phyloP scores from a whole-genome alignment of 2,329 filamentous ascomycete species.

The Ophiostoma montium region DNA sequence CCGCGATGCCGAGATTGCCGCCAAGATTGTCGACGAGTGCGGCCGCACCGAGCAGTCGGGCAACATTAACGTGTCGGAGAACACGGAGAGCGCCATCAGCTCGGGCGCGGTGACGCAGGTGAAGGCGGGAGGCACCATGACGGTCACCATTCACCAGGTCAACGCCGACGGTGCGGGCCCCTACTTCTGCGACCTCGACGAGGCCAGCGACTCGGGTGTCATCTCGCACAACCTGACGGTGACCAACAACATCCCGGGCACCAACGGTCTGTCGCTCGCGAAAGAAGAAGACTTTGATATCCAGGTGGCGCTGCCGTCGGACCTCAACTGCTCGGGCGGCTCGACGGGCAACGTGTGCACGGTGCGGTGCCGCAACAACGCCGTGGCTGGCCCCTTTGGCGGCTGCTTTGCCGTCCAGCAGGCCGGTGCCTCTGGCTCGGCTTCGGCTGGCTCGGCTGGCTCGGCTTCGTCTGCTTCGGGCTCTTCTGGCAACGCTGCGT shows the following conservation, averaged over 20 bases:
- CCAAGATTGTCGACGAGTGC: slow-evolving; percentile 41
- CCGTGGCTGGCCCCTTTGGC: slow-evolving; percentile 27
- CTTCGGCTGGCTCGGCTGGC: neutral
- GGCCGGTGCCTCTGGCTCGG: slow-evolving; percentile 26
- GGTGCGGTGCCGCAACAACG: slow-evolving; percentile 44
- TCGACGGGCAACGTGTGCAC: slow-evolving; percentile 46
- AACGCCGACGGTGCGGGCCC: slow-evolving; percentile 41
- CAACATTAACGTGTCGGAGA: slow-evolving; percentile 46
- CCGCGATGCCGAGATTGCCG: slow-evolving; percentile 36
- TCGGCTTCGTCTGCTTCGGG: neutral
- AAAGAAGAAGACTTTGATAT: slow-evolving; percentile 29
- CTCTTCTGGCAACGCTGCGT: no score
- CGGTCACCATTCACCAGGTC: slow-evolving; percentile 38
- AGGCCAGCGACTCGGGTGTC: slow-evolving; percentile 29
- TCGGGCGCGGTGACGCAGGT: slow-evolving; percentile 35
- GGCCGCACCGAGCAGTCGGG: slow-evolving; percentile 46
- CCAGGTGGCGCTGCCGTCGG: slow-evolving; percentile 36
- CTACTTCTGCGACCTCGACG: slow-evolving; percentile 38
- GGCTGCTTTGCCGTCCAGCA: slow-evolving; percentile 45
- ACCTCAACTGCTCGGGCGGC: slow-evolving; percentile 34
- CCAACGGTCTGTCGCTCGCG: slow-evolving; percentile 13
- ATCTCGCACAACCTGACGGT: slow-evolving; percentile 36
- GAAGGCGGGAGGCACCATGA: slow-evolving; percentile 28
- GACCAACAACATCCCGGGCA: slow-evolving; percentile 17
- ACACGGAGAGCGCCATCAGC: slow-evolving; percentile 36